A percentile compares a stretch with the other conserved stretches of the same genome.
Evolutionary conservation across 2,329 filamentous ascomycete genomes (phyloP).

Genomic region (Fonsecaea erecta): DNA sequence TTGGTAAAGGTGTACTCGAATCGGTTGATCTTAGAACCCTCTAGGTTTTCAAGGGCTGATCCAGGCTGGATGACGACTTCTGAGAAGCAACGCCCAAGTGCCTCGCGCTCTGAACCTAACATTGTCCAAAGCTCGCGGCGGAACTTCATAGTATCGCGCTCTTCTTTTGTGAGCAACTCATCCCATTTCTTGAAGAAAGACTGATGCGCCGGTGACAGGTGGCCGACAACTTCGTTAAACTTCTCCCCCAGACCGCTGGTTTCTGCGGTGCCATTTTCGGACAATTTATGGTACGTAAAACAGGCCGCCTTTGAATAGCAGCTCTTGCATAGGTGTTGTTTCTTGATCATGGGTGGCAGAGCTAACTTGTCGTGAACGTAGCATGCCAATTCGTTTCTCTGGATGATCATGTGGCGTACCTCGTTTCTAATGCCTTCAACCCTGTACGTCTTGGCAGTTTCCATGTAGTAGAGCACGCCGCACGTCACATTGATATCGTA

Average conservation of each 20-base stretch:
- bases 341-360: conserved; percentile 84
- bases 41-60: conserved; percentile 70
- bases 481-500: conserved; percentile 91
- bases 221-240: conserved; percentile 78
- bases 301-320: conserved; percentile 92
- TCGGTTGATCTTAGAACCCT: conserved; percentile 83
- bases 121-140: conserved; percentile 95
- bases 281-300: conserved; percentile 90
- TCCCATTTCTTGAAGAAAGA: conserved; percentile 97
- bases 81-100: conserved; percentile 85
- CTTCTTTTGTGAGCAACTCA: conserved; percentile 87
- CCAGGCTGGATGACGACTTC: conserved; percentile 82
- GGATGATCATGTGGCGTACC: conserved; percentile 93
- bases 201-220: conserved; percentile 74
- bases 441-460: conserved; percentile 81
- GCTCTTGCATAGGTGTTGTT: conserved; percentile 76
- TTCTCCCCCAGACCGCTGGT: conserved; percentile 79
- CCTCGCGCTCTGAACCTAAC: conserved; percentile 85
- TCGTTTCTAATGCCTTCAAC: conserved; percentile 86
- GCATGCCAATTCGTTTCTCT: conserved; percentile 86
- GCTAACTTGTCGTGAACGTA: conserved; percentile 81
- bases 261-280: conserved; percentile 80
- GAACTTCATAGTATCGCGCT: conserved; percentile 84
- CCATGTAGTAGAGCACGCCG: conserved; percentile 93
- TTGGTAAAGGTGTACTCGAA: conserved; percentile 87